Evolutionary conservation across 108 stramenopile genomes (phyloP).

Genomic region (Cyclotella sp.): DNA sequence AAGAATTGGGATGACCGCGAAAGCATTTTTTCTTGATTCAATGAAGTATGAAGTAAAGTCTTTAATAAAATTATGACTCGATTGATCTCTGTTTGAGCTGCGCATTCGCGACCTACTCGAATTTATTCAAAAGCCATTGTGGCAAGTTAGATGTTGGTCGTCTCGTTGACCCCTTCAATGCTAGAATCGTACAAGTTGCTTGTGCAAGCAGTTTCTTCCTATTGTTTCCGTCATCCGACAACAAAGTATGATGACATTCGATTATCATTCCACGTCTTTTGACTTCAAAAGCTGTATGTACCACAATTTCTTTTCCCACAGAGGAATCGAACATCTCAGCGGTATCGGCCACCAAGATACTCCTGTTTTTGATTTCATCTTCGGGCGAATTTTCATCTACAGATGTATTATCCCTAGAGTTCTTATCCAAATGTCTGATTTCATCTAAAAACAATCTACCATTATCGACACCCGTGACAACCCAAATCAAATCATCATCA

Average conservation of each 20-base stretch:
- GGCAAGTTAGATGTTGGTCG: slow-evolving; percentile 66
- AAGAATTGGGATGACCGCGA: slow-evolving; percentile 57
- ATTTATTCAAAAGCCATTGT: slow-evolving; percentile 48
- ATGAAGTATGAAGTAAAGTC: not conserved
- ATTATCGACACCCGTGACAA: slow-evolving; percentile 66
- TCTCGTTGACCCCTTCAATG: slow-evolving; percentile 50
- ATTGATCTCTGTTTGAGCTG: not conserved
- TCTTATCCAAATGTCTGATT: not conserved
- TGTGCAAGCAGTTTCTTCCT: slow-evolving; percentile 51
- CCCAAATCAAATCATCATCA: slow-evolving; percentile 58
- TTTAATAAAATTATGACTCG: not conserved
- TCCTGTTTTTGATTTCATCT: slow-evolving; percentile 1
- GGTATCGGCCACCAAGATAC: not conserved
- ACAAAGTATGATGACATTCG: slow-evolving; percentile 61
- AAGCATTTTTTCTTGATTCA: slow-evolving; percentile 32
- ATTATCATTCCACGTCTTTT: slow-evolving; percentile 68
- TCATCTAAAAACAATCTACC: slow-evolving; percentile 31
- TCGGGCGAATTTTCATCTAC: slow-evolving; percentile 5
- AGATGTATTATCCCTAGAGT: not conserved
- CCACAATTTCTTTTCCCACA: slow-evolving; percentile 43
- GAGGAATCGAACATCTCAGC: not conserved
- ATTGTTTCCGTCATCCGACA: slow-evolving; percentile 16
- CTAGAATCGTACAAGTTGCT: slow-evolving; percentile 60
- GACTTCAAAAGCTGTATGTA: slow-evolving; percentile 47
- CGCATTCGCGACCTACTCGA: not conserved